A percentile compares a stretch with the other conserved stretches of the same genome.
Evolutionary conservation across 345 rosid species (phyloP).

Genomic region (Dovyalis caffra): DNA sequence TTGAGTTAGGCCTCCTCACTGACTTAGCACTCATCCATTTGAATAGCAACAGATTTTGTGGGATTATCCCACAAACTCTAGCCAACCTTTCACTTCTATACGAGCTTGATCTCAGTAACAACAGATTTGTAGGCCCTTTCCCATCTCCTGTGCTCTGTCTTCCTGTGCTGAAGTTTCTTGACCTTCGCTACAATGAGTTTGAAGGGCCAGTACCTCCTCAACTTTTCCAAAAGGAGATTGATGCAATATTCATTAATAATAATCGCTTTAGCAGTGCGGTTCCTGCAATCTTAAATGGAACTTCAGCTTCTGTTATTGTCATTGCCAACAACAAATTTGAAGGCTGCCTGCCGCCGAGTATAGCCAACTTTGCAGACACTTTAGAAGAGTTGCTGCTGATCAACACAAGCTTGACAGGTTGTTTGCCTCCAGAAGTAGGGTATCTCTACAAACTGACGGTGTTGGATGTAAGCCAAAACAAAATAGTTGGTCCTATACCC

Average conservation of each 20-base stretch:
- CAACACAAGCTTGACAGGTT: conserved; percentile 72
- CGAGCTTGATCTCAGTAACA: conserved; percentile 89
- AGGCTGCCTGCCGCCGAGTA: conserved; percentile 79
- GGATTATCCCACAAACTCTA: conserved; percentile 60
- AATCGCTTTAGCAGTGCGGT: conserved; percentile 55
- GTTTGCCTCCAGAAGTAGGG: conserved; percentile 86
- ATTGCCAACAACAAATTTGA: conserved; percentile 76
- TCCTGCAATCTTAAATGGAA: conserved; percentile 35
- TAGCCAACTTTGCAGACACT: conserved; percentile 57
- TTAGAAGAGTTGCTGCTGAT: conserved; percentile 72
- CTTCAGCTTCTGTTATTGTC: conserved; percentile 66
- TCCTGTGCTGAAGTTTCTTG: conserved; percentile 58
- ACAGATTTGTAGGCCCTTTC: conserved; percentile 82
- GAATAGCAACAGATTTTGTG: conserved; percentile 86
- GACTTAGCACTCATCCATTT: conserved; percentile 76
- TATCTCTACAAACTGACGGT: conserved; percentile 70
- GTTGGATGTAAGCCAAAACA: conserved; percentile 74
- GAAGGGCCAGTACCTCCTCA: conserved; percentile 77
- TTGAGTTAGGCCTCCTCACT: conserved; percentile 67
- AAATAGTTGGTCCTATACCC: conserved; percentile 74
- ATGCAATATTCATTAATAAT: conserved; percentile 83
- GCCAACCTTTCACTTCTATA: conserved; percentile 60
- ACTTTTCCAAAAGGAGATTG: conserved; percentile 60
- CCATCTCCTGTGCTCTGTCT: conserved; percentile 67
- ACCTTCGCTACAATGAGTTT: conserved; percentile 80